Base-by-base conservation (phyloP, 305 asterid genomes). In the Andrographis paniculata region DNA sequence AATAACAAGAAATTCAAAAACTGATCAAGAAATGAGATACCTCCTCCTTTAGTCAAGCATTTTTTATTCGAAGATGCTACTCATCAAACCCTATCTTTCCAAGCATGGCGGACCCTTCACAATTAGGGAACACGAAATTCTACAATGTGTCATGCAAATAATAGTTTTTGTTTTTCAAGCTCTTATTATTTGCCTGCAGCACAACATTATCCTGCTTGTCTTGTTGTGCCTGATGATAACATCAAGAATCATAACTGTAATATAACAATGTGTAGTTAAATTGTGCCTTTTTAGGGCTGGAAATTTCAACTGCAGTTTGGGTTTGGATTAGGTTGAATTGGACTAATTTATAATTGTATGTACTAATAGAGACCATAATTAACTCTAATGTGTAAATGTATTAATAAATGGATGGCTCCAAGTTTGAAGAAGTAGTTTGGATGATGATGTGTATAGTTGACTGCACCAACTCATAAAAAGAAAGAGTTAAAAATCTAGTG, bases 11-110 rank as follows among this genome's bases (percentile, higher is more conserved):
- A n/a, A n/a, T n/a, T n/a, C n/a, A n/a, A n/a, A n/a, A n/a, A n/a
- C n/a, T n/a, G n/a, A n/a, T 13, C 7, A 20, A 15, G 39, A 36
- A 20, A 20, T 6, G 13, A 38, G 17, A 8, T 36, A 80, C 98
- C 93, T 89, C 95, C 50, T 82, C 96, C 67, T 85, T 89, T 56
- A 89, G 96, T 45, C 93, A 81, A 6, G 91, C 94, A 61, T 89
- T 89, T 69, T 89, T 94, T 1, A 89, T 74, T 0, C 95, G 85
- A 0, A 89, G 70, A 57, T 82, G 87, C 42, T 89, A 94, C 39
- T 89, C 98, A 39, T 89, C 98, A 22, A 20, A 82, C 0, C 87
- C 86, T 82, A 85, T 82, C 69, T 89, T 96, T 0, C 88, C 94
- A 7, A 89, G 56, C 84, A 89, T 70, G 13, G 78, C 95, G 0